A percentile compares a stretch with the other conserved stretches of the same genome.
These are phyloP conservation scores for Hsuehochloa calcarea DNA, from an alignment of 176 grass and related monocot genomes.

Conservation along the genomic window DNA sequence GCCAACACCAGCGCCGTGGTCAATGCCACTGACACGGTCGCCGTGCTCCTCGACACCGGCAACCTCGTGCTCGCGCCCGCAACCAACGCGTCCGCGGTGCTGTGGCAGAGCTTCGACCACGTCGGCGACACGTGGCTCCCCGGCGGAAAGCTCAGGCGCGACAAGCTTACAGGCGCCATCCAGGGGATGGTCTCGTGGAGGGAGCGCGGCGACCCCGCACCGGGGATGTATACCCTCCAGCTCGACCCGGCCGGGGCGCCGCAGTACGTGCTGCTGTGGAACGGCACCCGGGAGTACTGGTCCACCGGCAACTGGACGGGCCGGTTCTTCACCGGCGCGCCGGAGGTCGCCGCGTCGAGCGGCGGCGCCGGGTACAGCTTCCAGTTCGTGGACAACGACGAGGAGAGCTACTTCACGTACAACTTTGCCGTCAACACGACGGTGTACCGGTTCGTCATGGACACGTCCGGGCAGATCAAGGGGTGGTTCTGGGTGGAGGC, in stretches of 20 bases:
- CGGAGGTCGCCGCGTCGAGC: conserved; percentile 25
- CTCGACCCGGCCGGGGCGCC: conserved; percentile 35
- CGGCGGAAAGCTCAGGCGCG: conserved; percentile 42
- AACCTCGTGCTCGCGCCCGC: conserved; percentile 34
- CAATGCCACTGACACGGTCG: not conserved
- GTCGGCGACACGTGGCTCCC: conserved; percentile 63
- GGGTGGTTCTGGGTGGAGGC: conserved; percentile 41
- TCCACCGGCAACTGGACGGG: conserved; percentile 32
- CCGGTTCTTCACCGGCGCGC: conserved; percentile 10
- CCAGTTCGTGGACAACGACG: conserved; percentile 17
- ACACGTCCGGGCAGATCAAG: conserved; percentile 35
- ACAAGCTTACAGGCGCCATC: conserved; percentile 29
- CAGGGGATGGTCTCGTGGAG: conserved; percentile 37
- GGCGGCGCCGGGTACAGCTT: conserved; percentile 21
- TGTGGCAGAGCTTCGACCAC: not conserved
- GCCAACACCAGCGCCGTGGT: not conserved
- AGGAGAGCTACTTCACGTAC: conserved; percentile 44
- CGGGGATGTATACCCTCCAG: conserved; percentile 32
- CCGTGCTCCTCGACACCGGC: conserved; percentile 35
- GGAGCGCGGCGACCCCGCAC: conserved; percentile 26
- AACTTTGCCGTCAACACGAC: conserved; percentile 20
- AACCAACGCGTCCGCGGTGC: not conserved
- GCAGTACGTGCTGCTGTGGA: conserved; percentile 32
- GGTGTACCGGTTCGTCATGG: conserved; percentile 27
- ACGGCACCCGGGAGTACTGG: conserved; percentile 28